Base-by-base conservation (phyloP, 768 basidiomycete species). In the Rhizopogon rudus region DNA sequence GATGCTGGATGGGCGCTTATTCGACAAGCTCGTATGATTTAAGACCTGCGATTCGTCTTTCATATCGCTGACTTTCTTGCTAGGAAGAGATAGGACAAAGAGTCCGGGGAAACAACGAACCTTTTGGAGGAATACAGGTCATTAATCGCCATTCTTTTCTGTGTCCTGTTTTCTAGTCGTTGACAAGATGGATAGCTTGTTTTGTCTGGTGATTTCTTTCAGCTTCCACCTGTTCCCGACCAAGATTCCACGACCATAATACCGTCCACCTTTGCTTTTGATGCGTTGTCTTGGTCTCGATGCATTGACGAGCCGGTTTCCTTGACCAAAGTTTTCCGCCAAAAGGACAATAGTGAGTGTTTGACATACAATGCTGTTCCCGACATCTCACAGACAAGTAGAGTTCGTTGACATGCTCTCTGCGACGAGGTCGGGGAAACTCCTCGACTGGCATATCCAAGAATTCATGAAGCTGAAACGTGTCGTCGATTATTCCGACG, bases 361-460 rank as follows among this genome's bases (percentile, higher is more conserved):
- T 28, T 48, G 35, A 10, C 14, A 33, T 50, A 29, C 3, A 2
- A 51, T 13, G 1, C 10, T 10, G 12, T 50, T 16, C 13, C 16
- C 40, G 40, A 39, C n/a, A 29, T 41, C 28, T 44, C 22, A 60
- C 17, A 13, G 14, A 14, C 41, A 35, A 31, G 7, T 63, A 93
- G 93, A 79, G 44, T 98, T 99, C 64, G 82, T 99, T 44, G 80
- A 93, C 63, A 98, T 98, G 92, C 76, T 98, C 46, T 98, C 98
- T 65, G 94, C 97, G 63, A 98, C 98, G 94, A 84, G 97, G 25
- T 95, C 91, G 58, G 97, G 96, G 1, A 70, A 64, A 13, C 72
- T 98, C n/a, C 77, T 81, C 2, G 56, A 66, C 0, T 74, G 76
- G 45, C 93, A 93, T 0, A 84, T 89, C 57, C 57, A 67, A 16